Base-by-base conservation (phyloP, 768 basidiomycete genomes). In the Leccinum boreale region DNA sequence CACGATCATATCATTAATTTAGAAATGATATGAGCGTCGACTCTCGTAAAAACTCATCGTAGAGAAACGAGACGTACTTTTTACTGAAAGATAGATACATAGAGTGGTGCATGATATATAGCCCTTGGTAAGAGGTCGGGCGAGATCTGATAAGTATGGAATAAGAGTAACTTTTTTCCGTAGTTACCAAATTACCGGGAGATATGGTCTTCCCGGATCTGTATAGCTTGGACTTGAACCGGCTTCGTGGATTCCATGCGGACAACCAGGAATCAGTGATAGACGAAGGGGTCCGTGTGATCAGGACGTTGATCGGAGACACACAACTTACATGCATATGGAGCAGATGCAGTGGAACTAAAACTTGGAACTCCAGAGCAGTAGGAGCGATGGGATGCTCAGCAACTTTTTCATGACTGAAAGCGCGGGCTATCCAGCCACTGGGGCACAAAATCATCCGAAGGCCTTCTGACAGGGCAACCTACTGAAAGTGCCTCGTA, bases 251-350 rank as follows among this genome's bases (percentile, higher is more conserved):
- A 19, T 17, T 33, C 76, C 86, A 87, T 62, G 75, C 98, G 52
- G 97, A 98, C 68, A 95, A 28, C 28, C 28, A 98, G 31, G 94
- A 98, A 73, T 84, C 97, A 24, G 94, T 95, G 23, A 80, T 99
- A 98, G 69, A 31, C 31, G 94, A 98, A 66, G 96, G 94, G 33
- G 94, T 94, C 60, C 94, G 92, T 74, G 95, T 96, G 49, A 90
- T 98, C 76, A 94, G 98, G 74, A 82, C 89, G 24, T 73, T 98
- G 62, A 74, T 98, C 67, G 94, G 95, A 71, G 95, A 98, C 67
- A 79, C 86, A 28, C 78, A 95, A 48, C 78, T 98, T 56, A 90
- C 98, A n/a, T n/a, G n/a, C n/a, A 2, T 89, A 95, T 7, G 97
- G 97, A 3, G 96, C 94, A 6, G 97, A 96, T 10, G 92, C 39